Percentiles rank a stretch among this genome's conserved stretches.
Evolutionary conservation across 164 flowering plant genomes (phyloP).

Genomic region (Santalum album): DNA sequence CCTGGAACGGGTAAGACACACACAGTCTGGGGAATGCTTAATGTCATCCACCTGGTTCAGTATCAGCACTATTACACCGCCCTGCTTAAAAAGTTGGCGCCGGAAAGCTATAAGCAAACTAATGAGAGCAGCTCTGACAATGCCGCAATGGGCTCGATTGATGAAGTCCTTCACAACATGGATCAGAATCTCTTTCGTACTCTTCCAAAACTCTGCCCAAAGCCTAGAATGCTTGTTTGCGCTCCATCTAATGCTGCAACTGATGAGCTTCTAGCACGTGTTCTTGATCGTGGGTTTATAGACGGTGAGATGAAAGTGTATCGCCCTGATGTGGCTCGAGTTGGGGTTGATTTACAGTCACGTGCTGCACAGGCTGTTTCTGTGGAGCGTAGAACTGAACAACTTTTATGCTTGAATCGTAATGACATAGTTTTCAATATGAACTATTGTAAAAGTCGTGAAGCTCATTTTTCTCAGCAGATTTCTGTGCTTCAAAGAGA

Average conservation of each 20-base stretch:
- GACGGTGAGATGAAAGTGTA: slow-evolving; percentile 98
- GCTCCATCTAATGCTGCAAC: slow-evolving; percentile 99
- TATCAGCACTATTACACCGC: slow-evolving; percentile 92
- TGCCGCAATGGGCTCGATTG: slow-evolving; percentile 65
- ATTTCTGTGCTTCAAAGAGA: slow-evolving; percentile 67
- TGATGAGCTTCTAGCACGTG: slow-evolving; percentile 90
- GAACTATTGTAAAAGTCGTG: slow-evolving; percentile 60
- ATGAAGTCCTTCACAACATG: slow-evolving; percentile 91
- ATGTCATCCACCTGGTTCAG: slow-evolving; percentile 94
- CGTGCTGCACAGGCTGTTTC: slow-evolving; percentile 99
- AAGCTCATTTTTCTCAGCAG: slow-evolving; percentile 60
- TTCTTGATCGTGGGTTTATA: slow-evolving; percentile 94
- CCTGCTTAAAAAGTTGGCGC: slow-evolving; percentile 83
- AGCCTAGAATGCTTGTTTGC: slow-evolving; percentile 97
- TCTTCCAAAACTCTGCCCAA: slow-evolving; percentile 88
- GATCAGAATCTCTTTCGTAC: slow-evolving; percentile 87
- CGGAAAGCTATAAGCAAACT: slow-evolving; percentile 78
- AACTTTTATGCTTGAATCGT: slow-evolving; percentile 55
- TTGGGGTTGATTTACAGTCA: slow-evolving; percentile 90
- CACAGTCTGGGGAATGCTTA: slow-evolving; percentile 99
- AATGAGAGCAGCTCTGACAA: slow-evolving; percentile 53
- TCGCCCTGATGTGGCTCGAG: slow-evolving; percentile 94
- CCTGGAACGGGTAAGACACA: slow-evolving; percentile 99
- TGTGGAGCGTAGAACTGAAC: slow-evolving; percentile 95
- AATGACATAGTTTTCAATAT: slow-evolving; percentile 74